These are phyloP conservation scores for Musa troglodytarum DNA, from an alignment of 176 grass and related monocot species.

Conservation along the genomic window DNA sequence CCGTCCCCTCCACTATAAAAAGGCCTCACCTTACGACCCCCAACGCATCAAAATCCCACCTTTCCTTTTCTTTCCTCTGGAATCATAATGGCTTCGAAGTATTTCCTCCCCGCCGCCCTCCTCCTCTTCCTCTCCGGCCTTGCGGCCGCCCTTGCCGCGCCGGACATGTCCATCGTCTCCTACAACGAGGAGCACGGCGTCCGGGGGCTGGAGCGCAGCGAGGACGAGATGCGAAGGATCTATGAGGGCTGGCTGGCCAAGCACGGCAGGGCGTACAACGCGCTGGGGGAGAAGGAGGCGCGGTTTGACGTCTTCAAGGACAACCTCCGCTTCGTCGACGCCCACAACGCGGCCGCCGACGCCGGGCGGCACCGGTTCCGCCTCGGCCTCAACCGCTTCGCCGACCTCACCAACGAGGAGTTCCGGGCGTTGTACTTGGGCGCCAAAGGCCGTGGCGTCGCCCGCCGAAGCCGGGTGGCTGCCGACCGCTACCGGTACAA, in stretches of 20 bases:
- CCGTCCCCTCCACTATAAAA: too few species aligned
- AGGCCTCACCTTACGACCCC: too few species aligned
- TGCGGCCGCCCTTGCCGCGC: background rate
- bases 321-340: background rate
- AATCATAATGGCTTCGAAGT: background rate
- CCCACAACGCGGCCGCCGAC: background rate
- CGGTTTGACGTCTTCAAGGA: background rate
- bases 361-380: background rate
- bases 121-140: background rate
- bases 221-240: background rate
- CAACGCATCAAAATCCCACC: too few species aligned
- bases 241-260: background rate
- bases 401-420: conserved; percentile 10
- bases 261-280: background rate
- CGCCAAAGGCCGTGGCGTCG: background rate
- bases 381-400: conserved; percentile 2
- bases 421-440: background rate
- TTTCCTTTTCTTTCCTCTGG: too few species aligned
- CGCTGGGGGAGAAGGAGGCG: background rate
- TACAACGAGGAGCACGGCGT: background rate
- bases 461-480: background rate
- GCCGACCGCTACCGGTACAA: background rate
- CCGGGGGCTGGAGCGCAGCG: background rate
- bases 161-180: background rate
- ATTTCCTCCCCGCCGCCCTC: background rate